A percentile compares a stretch with the other conserved stretches of the same genome.
Conservation (phyloP, 345 rosid genomes). For the Eutrema yunnanense region DNA sequence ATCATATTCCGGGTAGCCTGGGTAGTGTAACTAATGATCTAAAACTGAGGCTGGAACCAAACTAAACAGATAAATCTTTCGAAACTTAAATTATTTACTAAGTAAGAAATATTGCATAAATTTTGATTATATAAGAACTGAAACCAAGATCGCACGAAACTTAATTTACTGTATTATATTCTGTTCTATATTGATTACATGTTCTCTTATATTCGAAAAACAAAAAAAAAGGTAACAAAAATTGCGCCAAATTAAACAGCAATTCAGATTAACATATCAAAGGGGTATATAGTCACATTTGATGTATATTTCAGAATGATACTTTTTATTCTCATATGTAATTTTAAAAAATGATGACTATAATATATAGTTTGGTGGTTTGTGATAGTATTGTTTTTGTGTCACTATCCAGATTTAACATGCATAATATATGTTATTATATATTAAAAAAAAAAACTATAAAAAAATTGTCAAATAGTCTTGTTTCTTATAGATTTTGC, state of each 20-base stretch:
- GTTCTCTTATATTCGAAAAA: background rate
- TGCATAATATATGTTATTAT: background rate
- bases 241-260: background rate
- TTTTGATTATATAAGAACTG: background rate
- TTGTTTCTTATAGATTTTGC: background rate
- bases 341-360: background rate
- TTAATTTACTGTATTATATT: background rate
- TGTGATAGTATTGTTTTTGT: background rate
- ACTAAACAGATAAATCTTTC: background rate
- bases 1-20: no score
- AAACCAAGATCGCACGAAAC: background rate
- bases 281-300: background rate
- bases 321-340: background rate
- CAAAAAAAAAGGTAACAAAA: background rate
- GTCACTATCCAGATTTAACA: background rate
- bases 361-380: background rate
- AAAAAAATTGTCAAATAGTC: background rate
- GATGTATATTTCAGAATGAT: background rate
- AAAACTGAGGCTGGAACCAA: background rate
- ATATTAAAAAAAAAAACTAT: background rate
- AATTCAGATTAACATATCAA: background rate
- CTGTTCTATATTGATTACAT: background rate
- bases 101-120: no score
- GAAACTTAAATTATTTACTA: background rate
- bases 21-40: background rate